phyloP scores from a whole-genome alignment of 2,329 filamentous ascomycete species.

The Truncatella angustata region DNA sequence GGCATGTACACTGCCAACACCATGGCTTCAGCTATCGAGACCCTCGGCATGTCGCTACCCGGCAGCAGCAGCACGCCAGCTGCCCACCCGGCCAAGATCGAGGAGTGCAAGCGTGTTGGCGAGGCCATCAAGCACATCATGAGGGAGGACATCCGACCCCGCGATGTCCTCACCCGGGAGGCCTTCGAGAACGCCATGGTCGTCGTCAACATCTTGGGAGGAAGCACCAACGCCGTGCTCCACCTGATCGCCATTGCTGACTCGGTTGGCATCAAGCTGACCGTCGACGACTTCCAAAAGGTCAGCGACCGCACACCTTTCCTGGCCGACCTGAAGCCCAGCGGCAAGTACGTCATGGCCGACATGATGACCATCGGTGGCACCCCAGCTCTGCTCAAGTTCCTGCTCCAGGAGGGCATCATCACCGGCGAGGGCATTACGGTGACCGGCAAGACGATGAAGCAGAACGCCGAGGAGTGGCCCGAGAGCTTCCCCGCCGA shows the following conservation, averaged over 20 bases:
- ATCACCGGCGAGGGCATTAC: slow-evolving; percentile 75
- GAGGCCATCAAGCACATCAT: slow-evolving; percentile 72
- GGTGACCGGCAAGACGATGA: slow-evolving; percentile 44
- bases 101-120: slow-evolving; percentile 72
- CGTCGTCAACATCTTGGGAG: slow-evolving; percentile 53
- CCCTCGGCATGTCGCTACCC: slow-evolving; percentile 50
- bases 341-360: slow-evolving; percentile 50
- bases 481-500: slow-evolving; percentile 67
- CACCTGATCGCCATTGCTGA: slow-evolving; percentile 54
- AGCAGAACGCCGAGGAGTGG: slow-evolving; percentile 57
- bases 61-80: slow-evolving; percentile 76
- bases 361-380: slow-evolving; percentile 54
- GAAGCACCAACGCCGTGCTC: slow-evolving; percentile 56
- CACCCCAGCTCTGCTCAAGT: slow-evolving; percentile 51
- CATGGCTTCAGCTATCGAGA: slow-evolving; percentile 52
- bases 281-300: slow-evolving; percentile 52
- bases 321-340: slow-evolving; percentile 55
- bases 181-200: slow-evolving; percentile 57
- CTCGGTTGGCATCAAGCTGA: slow-evolving; percentile 49
- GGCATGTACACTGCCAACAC: slow-evolving; percentile 54
- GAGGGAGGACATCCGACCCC: slow-evolving; percentile 61
- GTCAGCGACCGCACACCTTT: slow-evolving; percentile 50
- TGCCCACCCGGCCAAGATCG: slow-evolving; percentile 67
- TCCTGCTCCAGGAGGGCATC: slow-evolving; percentile 43
- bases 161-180: slow-evolving; percentile 52